phyloP scores from a whole-genome alignment of 2,329 filamentous ascomycete species.

The Fusarium beomiforme region DNA sequence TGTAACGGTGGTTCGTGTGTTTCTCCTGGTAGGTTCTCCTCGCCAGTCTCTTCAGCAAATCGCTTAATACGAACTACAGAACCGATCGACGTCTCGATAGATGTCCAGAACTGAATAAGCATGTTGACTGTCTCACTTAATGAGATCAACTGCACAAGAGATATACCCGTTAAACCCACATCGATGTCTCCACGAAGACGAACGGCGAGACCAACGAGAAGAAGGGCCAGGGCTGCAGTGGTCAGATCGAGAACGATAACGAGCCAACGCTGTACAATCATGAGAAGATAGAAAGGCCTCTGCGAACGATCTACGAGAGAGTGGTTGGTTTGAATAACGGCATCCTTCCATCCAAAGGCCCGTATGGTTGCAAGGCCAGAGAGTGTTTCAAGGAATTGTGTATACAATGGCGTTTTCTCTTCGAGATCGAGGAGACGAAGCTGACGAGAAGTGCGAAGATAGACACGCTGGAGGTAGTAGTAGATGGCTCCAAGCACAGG shows the following conservation, averaged over 20 bases:
- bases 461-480: slow-evolving; percentile 55
- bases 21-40: slow-evolving; percentile 41
- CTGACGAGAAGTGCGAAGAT: slow-evolving; percentile 56
- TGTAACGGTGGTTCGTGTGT: slow-evolving; percentile 23
- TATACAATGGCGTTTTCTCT: slow-evolving; percentile 53
- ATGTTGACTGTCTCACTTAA: slow-evolving; percentile 49
- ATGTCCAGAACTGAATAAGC: slow-evolving; percentile 51
- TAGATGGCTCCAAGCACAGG: slow-evolving; percentile 54
- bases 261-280: slow-evolving; percentile 67
- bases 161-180: slow-evolving; percentile 47
- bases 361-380: slow-evolving; percentile 60
- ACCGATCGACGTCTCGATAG: slow-evolving; percentile 51
- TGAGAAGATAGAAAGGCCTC: slow-evolving; percentile 65
- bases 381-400: slow-evolving; percentile 57
- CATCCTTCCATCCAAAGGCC: slow-evolving; percentile 60
- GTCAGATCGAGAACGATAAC: slow-evolving; percentile 61
- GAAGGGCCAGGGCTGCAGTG: slow-evolving; percentile 57
- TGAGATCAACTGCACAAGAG: slow-evolving; percentile 46
- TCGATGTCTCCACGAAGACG: slow-evolving; percentile 41
- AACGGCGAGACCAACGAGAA: slow-evolving; percentile 60
- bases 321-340: slow-evolving; percentile 55
- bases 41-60: slow-evolving; percentile 43
- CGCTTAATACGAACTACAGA: slow-evolving; percentile 49
- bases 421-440: slow-evolving; percentile 55
- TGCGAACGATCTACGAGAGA: slow-evolving; percentile 63